These are phyloP conservation scores for Skeletonema marinoi DNA, from an alignment of 108 stramenopile species.

Conservation along the genomic window DNA sequence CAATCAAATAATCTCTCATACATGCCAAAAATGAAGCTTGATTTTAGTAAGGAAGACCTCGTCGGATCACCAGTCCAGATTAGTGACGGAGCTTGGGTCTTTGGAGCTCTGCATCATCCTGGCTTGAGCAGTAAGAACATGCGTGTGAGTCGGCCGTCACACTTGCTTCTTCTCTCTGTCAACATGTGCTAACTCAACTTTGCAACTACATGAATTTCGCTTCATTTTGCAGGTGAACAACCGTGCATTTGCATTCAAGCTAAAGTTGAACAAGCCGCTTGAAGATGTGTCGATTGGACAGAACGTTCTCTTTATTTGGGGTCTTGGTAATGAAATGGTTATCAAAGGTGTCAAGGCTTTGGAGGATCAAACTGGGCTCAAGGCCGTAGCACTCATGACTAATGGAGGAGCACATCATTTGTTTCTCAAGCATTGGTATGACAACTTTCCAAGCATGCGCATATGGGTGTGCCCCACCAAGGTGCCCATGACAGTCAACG, in stretches of 20 bases:
- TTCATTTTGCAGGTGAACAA: background rate
- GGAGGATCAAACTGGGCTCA: background rate
- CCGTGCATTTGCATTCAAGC: background rate
- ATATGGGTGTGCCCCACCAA: background rate
- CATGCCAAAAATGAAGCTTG: background rate
- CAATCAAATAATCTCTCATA: no score
- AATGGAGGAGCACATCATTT: background rate
- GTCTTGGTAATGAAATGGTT: background rate
- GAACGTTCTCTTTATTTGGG: background rate
- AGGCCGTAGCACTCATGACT: background rate
- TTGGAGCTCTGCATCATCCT: background rate
- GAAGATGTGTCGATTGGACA: background rate
- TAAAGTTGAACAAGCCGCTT: background rate
- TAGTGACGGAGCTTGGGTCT: background rate
- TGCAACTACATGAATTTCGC: background rate
- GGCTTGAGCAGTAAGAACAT: background rate
- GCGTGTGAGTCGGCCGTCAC: no score
- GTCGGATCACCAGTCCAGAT: background rate
- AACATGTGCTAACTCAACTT: no score
- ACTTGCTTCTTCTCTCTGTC: no score
- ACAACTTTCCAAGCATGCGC: background rate
- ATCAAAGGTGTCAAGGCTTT: background rate
- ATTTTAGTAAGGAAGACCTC: constrained; percentile 5
- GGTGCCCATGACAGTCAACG: background rate
- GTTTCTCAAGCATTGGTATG: background rate